Base-by-base conservation (phyloP, 257 asterid genomes). In the Cordia subcordata region DNA sequence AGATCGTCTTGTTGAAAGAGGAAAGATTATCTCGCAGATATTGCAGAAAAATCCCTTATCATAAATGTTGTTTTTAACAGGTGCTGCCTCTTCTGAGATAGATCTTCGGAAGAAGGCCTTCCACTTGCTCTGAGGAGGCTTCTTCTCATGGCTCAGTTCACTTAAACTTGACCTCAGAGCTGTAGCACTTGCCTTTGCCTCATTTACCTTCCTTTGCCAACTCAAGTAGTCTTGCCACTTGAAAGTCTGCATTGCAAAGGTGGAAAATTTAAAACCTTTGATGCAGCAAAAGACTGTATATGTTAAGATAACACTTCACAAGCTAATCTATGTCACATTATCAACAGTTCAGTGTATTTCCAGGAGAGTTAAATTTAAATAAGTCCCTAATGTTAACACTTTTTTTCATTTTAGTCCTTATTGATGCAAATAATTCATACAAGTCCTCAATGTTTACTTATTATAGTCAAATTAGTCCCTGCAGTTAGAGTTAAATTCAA, bases 221-320 rank as follows among this genome's bases (percentile, higher is more conserved):
- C 81, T 77, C 73, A 89, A 64, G 38, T 86, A 70, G n/a, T 89
- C 97, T 62, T 85, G 79, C 99, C 99, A 93, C 76, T 89, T 93
- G 71, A 89, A 89, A 67, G 86, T 81, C 99, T 93, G 87, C 64
- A 76, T 63, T 45, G 59, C 10, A 63, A 56, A 32, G 57, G 5
- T 23, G 44, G 16, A 39, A 57, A 13, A 47, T 13, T 32, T 15
- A 23, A 23, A 52, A 22, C 11, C 11, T 3, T 49, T 23, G 20
- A 12, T 1, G 59, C 32, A 42, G 42, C 21, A 39, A 53, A 38
- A 10, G 15, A 39, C 38, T 10, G 49, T 18, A 40, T 8, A 8
- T 52, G 55, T 27, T 27, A 27, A 1, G 4, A 27, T 27, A 3
- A 20, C 22, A 53, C 20, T 33, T 38, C 42, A 20, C 33, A n/a